phyloP scores from a whole-genome alignment of 805 yeast genomes.

The Yamadazyma kitorensis region DNA sequence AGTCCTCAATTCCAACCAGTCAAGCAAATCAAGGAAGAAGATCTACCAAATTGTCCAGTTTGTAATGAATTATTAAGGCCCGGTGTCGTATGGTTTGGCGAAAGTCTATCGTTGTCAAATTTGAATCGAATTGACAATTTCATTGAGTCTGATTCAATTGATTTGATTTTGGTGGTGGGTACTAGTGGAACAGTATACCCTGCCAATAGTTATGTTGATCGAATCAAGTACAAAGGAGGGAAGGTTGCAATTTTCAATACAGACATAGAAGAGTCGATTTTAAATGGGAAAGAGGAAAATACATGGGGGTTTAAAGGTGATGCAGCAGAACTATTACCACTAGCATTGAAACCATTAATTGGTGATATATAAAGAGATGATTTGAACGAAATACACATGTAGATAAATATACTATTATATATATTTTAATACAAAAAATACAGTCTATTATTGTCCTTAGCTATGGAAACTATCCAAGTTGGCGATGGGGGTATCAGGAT shows the following conservation, averaged over 20 bases:
- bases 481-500: not conserved
- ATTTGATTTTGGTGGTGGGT: constrained; percentile 78
- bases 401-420: not conserved
- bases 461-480: not conserved
- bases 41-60: constrained; percentile 73
- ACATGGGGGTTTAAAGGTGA: constrained; percentile 80
- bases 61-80: constrained; percentile 75
- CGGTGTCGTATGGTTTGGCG: constrained; percentile 96
- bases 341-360: constrained; percentile 55
- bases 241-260: constrained; percentile 82
- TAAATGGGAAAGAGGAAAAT: constrained; percentile 36
- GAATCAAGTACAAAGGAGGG: constrained; percentile 71
- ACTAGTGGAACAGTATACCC: constrained; percentile 89
- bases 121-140: constrained; percentile 72
- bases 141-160: constrained; percentile 53
- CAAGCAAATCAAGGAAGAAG: constrained; percentile 44
- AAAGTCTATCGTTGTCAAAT: constrained; percentile 62
- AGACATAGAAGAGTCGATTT: constrained; percentile 49
- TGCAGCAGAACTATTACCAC: constrained; percentile 68
- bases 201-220: constrained; percentile 85
- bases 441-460: no score
- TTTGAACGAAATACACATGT: no score
- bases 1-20: constrained; percentile 47
- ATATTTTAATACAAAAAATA: no score
- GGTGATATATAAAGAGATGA: constrained; percentile 15